Evolutionary conservation across 495 filamentous ascomycete genomes (phyloP), one percentile per base, ranked within the genome.

Genomic region (Aspergillus diversus): DNA sequence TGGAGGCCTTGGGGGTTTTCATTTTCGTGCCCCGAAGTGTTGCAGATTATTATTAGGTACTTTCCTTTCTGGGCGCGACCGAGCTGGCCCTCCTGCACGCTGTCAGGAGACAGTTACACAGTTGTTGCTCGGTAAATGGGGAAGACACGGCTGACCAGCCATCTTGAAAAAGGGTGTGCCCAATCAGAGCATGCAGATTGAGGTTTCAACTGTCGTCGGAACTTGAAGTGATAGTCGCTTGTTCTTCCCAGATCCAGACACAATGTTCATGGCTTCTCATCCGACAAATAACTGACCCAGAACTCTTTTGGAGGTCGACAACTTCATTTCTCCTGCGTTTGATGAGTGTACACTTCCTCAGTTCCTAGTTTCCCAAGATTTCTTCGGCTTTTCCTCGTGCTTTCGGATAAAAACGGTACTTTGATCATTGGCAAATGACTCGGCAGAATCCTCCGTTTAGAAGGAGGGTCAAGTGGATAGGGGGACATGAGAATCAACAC

Each of bases 351-450:
- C 2, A 27, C 21, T 27, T 27, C 21, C 21, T 27, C 21, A 27
- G 21, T 27, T 27, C 21, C 21, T 27, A 1, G 21, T 27, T 27
- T 27, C 47, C 34, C n/a, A 35, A 31, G 43, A 33, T 16, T 34
- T 37, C 9, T 3, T 47, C n/a, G 6, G 43, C 31, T 13, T 48
- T 59, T 21, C 33, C 5, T 21, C 4, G 16, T 49, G 15, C n/a
- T n/a, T 16, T 48, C 32, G 55, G 42, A 62, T 46, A 35, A 47
- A 51, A 59, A 55, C 33, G 58, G 63, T 60, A 33, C 63, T 43
- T 15, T 11, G n/a, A 43, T 27, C 21, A 11, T 54, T 64, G 27
- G 47, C 46, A 7, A 33, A 31, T 13, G 31, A 7, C 33, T n/a
- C 49, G 33, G 21, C 27, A 27, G 15, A 16, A 54, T 47, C 37